Base-by-base conservation (phyloP, 2,329 filamentous ascomycete species). In the Colletotrichum brevisporum region DNA sequence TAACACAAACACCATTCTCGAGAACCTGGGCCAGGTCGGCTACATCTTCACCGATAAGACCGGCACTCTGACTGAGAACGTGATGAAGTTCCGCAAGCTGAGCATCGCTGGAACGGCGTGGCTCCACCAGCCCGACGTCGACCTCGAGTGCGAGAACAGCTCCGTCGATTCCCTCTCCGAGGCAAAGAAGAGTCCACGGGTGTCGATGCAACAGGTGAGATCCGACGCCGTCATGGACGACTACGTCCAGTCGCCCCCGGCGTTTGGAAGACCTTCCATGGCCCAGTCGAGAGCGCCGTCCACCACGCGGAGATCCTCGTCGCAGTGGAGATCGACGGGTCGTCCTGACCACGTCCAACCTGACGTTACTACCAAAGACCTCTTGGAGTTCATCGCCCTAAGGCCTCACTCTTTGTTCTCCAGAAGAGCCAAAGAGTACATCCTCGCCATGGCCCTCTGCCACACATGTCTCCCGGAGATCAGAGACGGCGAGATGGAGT, bases 1-100 rank as follows among this genome's bases (percentile, higher is more conserved):
- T 73, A 94, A 95, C 73, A 98, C 95, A 1, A 97, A 96, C 36
- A 98, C 95, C 0, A 98, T 98, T 76, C 91, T 98, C 69, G 95
- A 98, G 76, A 95, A 98, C 75, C 85, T 98, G 1, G 95, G 95
- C 0, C 95, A 98, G 81, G 90, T 98, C 69, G 93, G 87, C 72
- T 96, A 97, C 75, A 89, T 97, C 21, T 97, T 98, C 75, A 97
- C 94, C 0, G 95, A 98, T 79, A 98, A 98, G 82, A 98, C 95
- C 0, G 95, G 95, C 2, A 98, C 95, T 0, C 83, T 98, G 73
- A 98, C 95, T 1, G 94, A 98, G 74, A 98, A 98, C 73, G 86
- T 94, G 12, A 98, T 98, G 95, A 94, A 94, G 71, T 98, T 98
- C 77, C 91, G 95, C 51, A 97, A 97, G 78, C 87, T 98, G 80